phyloP scores from a whole-genome alignment of 257 asterid genomes.

The Nicotiana undulata region DNA sequence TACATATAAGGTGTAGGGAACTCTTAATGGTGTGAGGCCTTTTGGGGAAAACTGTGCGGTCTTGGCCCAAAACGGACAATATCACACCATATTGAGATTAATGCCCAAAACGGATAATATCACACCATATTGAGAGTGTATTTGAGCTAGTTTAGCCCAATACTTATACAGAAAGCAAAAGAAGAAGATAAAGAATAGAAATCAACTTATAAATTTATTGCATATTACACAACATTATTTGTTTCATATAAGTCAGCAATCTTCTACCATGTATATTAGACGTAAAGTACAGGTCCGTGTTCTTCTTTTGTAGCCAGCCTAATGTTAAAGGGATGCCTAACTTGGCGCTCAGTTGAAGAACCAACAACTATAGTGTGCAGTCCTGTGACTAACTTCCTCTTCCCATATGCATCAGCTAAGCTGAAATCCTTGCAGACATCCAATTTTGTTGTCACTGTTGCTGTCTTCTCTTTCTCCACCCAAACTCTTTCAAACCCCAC shows the following conservation, averaged over 20 bases:
- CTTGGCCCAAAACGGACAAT: too few relatives aligned
- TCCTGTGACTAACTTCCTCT: constrained; percentile 18
- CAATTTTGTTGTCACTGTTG: constrained; percentile 3
- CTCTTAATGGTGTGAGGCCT: too few relatives aligned
- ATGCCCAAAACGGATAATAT: too few relatives aligned
- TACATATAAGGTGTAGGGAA: too few relatives aligned
- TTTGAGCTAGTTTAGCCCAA: too few relatives aligned
- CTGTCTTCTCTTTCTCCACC: constrained; percentile 4
- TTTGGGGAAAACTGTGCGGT: too few relatives aligned
- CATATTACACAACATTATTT: background rate
- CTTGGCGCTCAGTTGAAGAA: constrained; percentile 17
- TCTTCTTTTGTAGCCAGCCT: background rate
- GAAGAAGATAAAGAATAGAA: background rate
- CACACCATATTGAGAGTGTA: too few relatives aligned
- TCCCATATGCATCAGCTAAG: constrained; percentile 15
- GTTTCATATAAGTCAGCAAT: background rate
- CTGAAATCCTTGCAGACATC: constrained; percentile 28
- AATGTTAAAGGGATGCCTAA: constrained; percentile 11
- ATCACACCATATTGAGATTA: too few relatives aligned
- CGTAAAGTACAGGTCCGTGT: background rate
- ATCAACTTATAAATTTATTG: background rate
- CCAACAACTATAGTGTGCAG: constrained; percentile 14
- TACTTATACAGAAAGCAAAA: too few relatives aligned
- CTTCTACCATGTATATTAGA: background rate
- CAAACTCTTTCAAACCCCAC: constrained; percentile 22